Evolutionary conservation across 371 early-diverging fungal genomes (phyloP).

Genomic region (Mortierella sp.): DNA sequence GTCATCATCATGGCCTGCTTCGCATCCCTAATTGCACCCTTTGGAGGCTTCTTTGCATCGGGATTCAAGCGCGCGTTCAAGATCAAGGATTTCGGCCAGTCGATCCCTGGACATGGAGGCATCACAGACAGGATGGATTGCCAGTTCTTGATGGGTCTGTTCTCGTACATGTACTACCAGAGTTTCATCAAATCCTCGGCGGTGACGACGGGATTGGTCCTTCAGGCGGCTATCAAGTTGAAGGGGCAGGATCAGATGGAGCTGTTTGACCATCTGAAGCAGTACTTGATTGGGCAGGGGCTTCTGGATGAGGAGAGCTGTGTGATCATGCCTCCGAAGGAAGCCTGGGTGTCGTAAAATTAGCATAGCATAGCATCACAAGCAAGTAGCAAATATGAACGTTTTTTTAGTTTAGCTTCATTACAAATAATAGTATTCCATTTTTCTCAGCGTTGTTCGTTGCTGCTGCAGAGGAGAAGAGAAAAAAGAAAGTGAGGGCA

Average conservation of each 20-base stretch:
- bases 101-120: constrained; percentile 99
- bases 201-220: constrained; percentile 70
- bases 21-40: constrained; percentile 98
- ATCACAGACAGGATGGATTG: constrained; percentile 99
- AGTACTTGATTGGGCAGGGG: constrained; percentile 72
- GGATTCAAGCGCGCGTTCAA: constrained; percentile 98
- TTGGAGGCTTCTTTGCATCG: constrained; percentile 99
- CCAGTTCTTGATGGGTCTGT: constrained; percentile 98
- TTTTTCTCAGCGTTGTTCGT: too few relatives aligned
- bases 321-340: constrained; percentile 49
- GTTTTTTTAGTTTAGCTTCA: too few relatives aligned
- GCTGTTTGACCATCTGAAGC: constrained; percentile 67
- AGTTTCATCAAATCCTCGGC: constrained; percentile 83
- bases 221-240: constrained; percentile 67
- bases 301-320: constrained; percentile 58
- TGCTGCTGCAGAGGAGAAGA: too few relatives aligned
- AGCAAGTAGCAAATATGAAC: too few relatives aligned
- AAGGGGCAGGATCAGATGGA: constrained; percentile 69
- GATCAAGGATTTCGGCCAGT: constrained; percentile 98
- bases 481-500: too few relatives aligned
- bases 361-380: too few relatives aligned
- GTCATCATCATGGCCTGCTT: constrained; percentile 91
- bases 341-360: constrained; percentile 46
- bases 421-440: too few relatives aligned
- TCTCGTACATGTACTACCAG: constrained; percentile 93